Base-by-base conservation (phyloP, 2,329 filamentous ascomycete species). In the Aspergillus carbonarius region DNA sequence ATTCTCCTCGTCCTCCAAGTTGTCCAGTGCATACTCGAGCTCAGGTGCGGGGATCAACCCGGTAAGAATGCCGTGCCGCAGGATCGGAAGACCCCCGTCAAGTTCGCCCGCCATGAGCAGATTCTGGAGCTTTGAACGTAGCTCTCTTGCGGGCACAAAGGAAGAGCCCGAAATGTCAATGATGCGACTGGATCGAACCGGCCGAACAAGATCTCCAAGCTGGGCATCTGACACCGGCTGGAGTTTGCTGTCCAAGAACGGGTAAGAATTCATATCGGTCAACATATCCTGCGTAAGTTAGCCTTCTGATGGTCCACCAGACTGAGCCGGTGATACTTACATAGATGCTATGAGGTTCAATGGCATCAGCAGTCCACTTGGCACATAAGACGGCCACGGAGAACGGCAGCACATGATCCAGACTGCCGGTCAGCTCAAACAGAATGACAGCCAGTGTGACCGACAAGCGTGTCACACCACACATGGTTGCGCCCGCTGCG, bases 351-450 rank as follows among this genome's bases (percentile, higher is more conserved):
- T 92, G 83, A 15, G 93, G 95, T 74, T 99, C 95, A 53, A 99
- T 85, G 3, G 92, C 93, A 76, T 98, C 95, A 0, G 95, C 93
- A 0, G 92, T 96, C 95, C 95, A 99, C 78, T 99, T 99, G n/a
- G 93, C 88, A 27, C 96, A 92, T 4, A 98, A 81, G 34, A 99
- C 92, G 0, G 91, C 89, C 8, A 99, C 79, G 0, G 93, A 97
- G 74, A 98, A 98, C 0, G 95, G 95, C 10, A 99, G 80, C 3
- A 99, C 95, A 68, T 98, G 96, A 72, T 98, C 91, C 50, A 98
- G 81, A 72, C 92, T 96, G 56, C 95, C 95, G 0, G 95, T 99
- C 35, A 99, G 81, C 74, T 99, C 95, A 67, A 99, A 98, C 0
- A 98, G 80, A 60, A 99, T 98, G 69, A 98, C 92, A 0, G 92